A percentile compares a stretch with the other conserved stretches of the same genome.
Conservation (phyloP, 495 filamentous ascomycete genomes). For the Pseudotulostoma volvatum region DNA sequence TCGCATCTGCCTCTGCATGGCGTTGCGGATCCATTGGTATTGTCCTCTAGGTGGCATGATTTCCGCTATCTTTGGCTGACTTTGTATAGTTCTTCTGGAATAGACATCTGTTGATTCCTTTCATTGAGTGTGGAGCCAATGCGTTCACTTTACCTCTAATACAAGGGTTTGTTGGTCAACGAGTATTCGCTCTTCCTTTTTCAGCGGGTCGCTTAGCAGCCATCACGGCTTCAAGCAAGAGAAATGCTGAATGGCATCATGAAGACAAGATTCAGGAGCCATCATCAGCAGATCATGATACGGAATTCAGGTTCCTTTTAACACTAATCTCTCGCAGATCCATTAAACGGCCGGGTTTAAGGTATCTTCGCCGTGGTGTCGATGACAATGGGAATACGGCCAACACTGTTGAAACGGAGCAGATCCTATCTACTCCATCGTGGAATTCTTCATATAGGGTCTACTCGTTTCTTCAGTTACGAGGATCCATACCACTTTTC, state of each 20-base stretch:
- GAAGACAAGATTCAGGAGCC: neutral
- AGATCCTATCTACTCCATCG: slow-evolving; percentile 55
- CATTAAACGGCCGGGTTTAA: slow-evolving; percentile 64
- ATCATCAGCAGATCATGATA: too few relatives aligned
- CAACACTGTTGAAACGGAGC: slow-evolving; percentile 89
- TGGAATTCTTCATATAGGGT: slow-evolving; percentile 46
- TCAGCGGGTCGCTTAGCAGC: slow-evolving; percentile 11
- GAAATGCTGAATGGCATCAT: slow-evolving; percentile 1
- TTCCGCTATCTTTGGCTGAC: slow-evolving; percentile 6
- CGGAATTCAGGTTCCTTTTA: slow-evolving; percentile 46
- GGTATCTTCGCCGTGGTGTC: slow-evolving; percentile 81
- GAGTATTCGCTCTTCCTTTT: slow-evolving; percentile 52
- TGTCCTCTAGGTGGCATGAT: slow-evolving; percentile 6
- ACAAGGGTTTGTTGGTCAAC: slow-evolving; percentile 89
- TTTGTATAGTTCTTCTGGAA: slow-evolving; percentile 79
- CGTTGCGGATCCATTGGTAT: slow-evolving; percentile 55
- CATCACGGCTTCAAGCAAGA: too few relatives aligned
- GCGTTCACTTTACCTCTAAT: slow-evolving; percentile 65
- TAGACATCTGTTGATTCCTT: slow-evolving; percentile 49
- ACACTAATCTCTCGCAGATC: slow-evolving; percentile 81
- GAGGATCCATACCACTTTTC: slow-evolving; percentile 81
- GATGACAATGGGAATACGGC: slow-evolving; percentile 77
- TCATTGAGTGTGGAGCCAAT: slow-evolving; percentile 51
- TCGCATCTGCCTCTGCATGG: slow-evolving; percentile 45
- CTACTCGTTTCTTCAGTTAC: slow-evolving; percentile 70